Base-by-base conservation (phyloP, 2,329 filamentous ascomycete genomes). In the Fusarium chlamydosporum region DNA sequence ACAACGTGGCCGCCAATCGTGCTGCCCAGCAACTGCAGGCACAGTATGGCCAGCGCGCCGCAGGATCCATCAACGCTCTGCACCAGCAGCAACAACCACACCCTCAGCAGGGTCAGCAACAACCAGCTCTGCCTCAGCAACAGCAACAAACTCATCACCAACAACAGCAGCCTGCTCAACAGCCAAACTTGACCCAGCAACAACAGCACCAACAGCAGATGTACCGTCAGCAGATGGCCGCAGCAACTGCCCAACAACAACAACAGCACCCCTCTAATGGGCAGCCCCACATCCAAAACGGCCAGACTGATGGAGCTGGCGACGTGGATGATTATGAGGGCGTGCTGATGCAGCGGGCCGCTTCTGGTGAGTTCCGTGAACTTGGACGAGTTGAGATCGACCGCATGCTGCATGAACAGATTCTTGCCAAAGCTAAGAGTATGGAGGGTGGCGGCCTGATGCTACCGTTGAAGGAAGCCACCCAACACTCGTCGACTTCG, bases 381-480 rank as follows among this genome's bases (percentile, higher is more conserved):
- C 85, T 85, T 81, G 87, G 85, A 26, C 83, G 87, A 52, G 78
- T 89, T 7, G 87, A 89, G 56, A 89, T 93, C 63, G 92, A 95
- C 74, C 81, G 84, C 45, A 82, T 92, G 75, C 87, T 95, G 72
- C 91, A 92, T 69, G 83, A 85, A 52, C 88, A 90, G 71, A 88
- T 94, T 64, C 84, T 88, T 54, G 85, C 87, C 45, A 85, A 86
- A 70, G 89, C 89, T 10, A 88, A 87, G 76, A 83, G 84, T 68
- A 90, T 93, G 83, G 90, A 94, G 76, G 92, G 89, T 48, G 92
- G 89, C 43, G 89, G 92, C 9, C 81, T 94, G 60, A 93, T 94
- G 91, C 78, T 94, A 18, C 90, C 92, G 3, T 83, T 94, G 12
- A 84, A 86, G 70, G 83, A 89, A 68, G 85, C 86, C 13, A 79